Conservation (phyloP, 129 eudicot species). For the Arctium lappa region DNA sequence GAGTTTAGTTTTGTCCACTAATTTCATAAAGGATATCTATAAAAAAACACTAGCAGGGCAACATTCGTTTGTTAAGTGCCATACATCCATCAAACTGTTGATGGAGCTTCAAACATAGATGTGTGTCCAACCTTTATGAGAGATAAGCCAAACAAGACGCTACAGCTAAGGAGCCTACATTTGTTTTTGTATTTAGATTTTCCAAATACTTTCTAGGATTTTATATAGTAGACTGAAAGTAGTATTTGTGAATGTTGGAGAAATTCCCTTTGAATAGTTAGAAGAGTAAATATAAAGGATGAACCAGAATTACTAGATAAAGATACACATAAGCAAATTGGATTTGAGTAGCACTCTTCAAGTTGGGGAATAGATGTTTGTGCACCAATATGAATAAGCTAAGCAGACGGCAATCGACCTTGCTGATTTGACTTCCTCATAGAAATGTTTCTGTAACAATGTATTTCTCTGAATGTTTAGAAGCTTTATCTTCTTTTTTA, state of each 20-base stretch:
- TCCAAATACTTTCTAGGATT: not conserved
- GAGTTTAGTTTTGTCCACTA: not conserved
- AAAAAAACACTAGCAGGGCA: not conserved
- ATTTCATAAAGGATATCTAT: not conserved
- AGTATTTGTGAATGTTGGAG: not conserved
- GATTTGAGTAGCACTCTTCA: not conserved
- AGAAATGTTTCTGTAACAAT: too few relatives aligned
- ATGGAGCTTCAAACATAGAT: too few relatives aligned
- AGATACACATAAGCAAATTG: not conserved
- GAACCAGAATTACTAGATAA: not conserved
- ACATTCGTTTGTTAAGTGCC: not conserved
- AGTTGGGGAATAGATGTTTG: not conserved
- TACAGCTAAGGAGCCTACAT: not conserved
- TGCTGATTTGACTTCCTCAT: too few relatives aligned
- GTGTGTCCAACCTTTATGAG: not conserved
- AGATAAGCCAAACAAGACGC: not conserved
- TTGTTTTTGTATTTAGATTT: not conserved
- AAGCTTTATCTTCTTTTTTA: not conserved
- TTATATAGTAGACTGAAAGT: not conserved
- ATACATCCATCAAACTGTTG: too few relatives aligned
- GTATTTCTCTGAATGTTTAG: too few relatives aligned
- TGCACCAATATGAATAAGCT: not conserved
- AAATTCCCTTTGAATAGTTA: not conserved
- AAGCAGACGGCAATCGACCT: not conserved
- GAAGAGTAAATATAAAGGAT: not conserved